Evolutionary conservation across 2,329 filamentous ascomycete species (phyloP).

Genomic region (Stromatinia cepivora): DNA sequence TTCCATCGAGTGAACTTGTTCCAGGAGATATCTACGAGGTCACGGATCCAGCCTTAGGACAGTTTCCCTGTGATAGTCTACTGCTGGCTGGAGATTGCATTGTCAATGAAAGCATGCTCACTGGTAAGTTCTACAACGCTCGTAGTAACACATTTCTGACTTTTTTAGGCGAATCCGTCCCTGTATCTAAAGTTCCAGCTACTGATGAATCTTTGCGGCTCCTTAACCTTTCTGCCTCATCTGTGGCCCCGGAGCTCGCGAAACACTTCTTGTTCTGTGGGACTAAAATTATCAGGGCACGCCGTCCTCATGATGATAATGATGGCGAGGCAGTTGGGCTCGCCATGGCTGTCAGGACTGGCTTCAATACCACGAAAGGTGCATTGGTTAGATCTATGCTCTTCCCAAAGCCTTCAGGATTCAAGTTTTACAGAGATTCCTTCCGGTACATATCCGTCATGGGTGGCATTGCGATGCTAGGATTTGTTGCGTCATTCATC

Average conservation of each 20-base stretch:
- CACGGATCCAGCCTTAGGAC: slow-evolving; percentile 83
- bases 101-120: slow-evolving; percentile 99
- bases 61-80: slow-evolving; percentile 90
- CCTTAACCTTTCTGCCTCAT: slow-evolving; percentile 77
- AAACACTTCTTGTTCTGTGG: slow-evolving; percentile 92
- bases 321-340: slow-evolving; percentile 88
- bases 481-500: slow-evolving; percentile 86
- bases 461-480: slow-evolving; percentile 79
- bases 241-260: slow-evolving; percentile 78
- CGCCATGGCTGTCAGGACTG: slow-evolving; percentile 88
- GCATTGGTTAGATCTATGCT: slow-evolving; percentile 96
- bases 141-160: slow-evolving; percentile 20
- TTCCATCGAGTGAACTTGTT: slow-evolving; percentile 83
- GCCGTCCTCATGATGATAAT: slow-evolving; percentile 81
- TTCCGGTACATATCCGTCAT: slow-evolving; percentile 98
- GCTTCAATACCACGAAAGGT: slow-evolving; percentile 97
- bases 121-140: slow-evolving; percentile 48
- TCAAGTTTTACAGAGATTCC: slow-evolving; percentile 97
- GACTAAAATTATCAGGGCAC: slow-evolving; percentile 89
- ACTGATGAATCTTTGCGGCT: slow-evolving; percentile 75
- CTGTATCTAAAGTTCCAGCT: slow-evolving; percentile 87
- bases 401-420: slow-evolving; percentile 95
- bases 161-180: slow-evolving; percentile 78
- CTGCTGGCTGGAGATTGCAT: slow-evolving; percentile 93
- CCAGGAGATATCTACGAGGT: slow-evolving; percentile 97